phyloP scores from a whole-genome alignment of 352 stramenopile species.

The Aphanomyces stellatus region DNA sequence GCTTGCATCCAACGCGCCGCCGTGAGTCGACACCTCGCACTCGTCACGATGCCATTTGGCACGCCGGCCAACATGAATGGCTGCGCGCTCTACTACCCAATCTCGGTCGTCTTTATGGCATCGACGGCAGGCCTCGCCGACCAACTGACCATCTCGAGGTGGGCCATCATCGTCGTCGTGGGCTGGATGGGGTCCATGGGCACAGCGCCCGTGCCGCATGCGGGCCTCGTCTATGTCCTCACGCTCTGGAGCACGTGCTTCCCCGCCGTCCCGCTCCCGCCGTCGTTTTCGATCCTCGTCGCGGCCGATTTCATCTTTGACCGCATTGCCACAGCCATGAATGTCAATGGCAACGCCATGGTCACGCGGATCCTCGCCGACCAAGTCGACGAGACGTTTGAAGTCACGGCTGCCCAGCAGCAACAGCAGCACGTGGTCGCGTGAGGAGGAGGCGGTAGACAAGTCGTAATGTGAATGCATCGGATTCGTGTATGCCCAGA shows the following conservation, averaged over 20 bases:
- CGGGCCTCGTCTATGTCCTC: constrained; percentile 67
- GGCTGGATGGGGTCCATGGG: constrained; percentile 58
- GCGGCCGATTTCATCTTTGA: constrained; percentile 66
- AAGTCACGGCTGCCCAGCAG: background rate
- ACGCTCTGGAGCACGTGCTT: constrained; percentile 73
- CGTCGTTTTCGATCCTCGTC: constrained; percentile 59
- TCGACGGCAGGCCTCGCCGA: constrained; percentile 61
- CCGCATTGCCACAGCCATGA: constrained; percentile 59
- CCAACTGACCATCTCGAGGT: constrained; percentile 23
- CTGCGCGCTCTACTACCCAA: constrained; percentile 49
- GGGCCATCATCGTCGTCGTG: constrained; percentile 52
- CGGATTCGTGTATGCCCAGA: too few species aligned
- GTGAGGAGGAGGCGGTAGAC: too few species aligned
- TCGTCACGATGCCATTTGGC: constrained; percentile 30
- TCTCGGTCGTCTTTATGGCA: constrained; percentile 52
- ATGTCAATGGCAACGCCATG: constrained; percentile 80
- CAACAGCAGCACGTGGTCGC: background rate
- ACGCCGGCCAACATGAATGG: constrained; percentile 51
- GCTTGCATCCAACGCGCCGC: constrained; percentile 48
- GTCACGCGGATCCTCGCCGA: constrained; percentile 68
- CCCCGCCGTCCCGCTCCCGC: constrained; percentile 33
- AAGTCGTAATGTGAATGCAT: too few species aligned
- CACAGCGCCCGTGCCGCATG: constrained; percentile 60
- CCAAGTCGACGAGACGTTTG: constrained; percentile 41
- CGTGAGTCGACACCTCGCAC: background rate